These are phyloP conservation scores for Rosa hybrid DNA, from an alignment of 331 rosid species.

Conservation along the genomic window DNA sequence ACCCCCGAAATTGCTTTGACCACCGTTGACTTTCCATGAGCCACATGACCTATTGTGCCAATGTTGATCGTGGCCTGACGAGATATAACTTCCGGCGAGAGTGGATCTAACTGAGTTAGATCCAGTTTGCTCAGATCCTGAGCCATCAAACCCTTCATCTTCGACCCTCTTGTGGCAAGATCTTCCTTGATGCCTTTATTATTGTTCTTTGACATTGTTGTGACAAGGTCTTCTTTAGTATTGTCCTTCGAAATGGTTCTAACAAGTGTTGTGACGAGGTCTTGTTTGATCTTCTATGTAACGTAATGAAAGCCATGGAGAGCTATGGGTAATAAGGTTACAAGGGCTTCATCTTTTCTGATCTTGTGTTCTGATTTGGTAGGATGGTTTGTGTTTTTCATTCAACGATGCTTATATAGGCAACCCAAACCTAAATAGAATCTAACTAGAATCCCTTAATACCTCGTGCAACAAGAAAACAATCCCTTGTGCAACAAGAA, in stretches of 20 bases:
- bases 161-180: background rate
- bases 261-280: background rate
- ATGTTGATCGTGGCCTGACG: background rate
- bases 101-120: background rate
- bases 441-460: no score
- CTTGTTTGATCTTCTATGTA: background rate
- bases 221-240: background rate
- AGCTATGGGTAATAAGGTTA: background rate
- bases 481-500: no score
- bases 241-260: background rate
- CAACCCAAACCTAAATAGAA: no score
- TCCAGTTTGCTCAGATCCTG: constrained; percentile 2
- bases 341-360: no score
- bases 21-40: constrained; percentile 1
- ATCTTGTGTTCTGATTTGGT: no score
- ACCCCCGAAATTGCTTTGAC: background rate
- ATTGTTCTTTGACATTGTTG: background rate
- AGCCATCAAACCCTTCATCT: background rate
- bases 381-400: no score
- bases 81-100: background rate
- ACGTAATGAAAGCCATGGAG: background rate
- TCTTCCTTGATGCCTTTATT: background rate
- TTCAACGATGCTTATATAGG: no score
- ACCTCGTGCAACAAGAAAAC: no score
- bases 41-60: background rate